Conservation (phyloP, 176 grass and related monocot genomes). For the Musa troglodytarum region DNA sequence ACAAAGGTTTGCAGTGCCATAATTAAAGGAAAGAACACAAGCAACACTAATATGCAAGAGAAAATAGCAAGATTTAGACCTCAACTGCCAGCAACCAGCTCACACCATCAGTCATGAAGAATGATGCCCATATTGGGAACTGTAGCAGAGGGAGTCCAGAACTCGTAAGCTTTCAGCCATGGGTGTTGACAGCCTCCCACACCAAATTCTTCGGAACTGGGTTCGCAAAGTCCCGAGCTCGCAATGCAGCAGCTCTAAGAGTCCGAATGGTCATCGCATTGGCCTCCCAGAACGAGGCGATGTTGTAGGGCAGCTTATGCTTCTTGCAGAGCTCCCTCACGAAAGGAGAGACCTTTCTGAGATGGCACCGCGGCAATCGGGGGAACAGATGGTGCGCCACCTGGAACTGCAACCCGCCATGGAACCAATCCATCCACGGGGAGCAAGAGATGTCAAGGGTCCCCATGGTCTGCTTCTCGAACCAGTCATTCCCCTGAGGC, state of each 20-base stretch:
- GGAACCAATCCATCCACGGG: constrained; percentile 98
- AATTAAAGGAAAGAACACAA: too few relatives aligned
- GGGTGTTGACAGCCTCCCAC: constrained; percentile 90
- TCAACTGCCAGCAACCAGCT: background rate
- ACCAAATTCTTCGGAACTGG: constrained; percentile 51
- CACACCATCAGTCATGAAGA: background rate
- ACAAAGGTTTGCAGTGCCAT: too few relatives aligned
- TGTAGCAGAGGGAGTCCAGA: background rate
- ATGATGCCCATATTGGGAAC: background rate
- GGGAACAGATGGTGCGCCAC: constrained; percentile 93
- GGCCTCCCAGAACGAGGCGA: constrained; percentile 57
- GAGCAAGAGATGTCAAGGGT: constrained; percentile 64
- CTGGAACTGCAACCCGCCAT: constrained; percentile 88
- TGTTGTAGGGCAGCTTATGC: constrained; percentile 50
- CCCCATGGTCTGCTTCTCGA: constrained; percentile 87
- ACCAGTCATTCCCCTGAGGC: constrained; percentile 84
- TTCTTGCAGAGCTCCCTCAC: constrained; percentile 89
- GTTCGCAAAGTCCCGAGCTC: constrained; percentile 36
- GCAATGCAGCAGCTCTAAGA: constrained; percentile 62
- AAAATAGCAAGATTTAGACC: background rate
- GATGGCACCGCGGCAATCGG: constrained; percentile 64
- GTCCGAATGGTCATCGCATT: constrained; percentile 56
- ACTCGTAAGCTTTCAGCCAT: constrained; percentile 31
- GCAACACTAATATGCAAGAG: too few relatives aligned
- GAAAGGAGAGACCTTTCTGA: constrained; percentile 39